Conservation (phyloP, 495 filamentous ascomycete species). For the Hypoxylon lienhwacheense region DNA sequence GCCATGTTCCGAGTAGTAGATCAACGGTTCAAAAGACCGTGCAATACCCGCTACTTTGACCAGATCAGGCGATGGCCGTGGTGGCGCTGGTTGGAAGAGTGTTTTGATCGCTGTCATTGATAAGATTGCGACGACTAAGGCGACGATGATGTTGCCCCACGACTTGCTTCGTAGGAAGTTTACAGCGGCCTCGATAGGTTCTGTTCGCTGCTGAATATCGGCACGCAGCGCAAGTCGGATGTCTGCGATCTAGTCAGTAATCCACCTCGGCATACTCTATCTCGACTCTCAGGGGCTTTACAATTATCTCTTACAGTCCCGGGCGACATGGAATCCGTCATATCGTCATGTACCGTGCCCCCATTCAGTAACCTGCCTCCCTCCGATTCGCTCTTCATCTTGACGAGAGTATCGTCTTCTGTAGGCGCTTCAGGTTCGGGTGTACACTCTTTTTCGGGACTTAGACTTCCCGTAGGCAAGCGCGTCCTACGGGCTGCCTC, state of each 20-base stretch:
- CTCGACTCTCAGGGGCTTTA: slow-evolving; percentile 27
- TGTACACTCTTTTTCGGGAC: slow-evolving; percentile 53
- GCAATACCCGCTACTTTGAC: slow-evolving; percentile 87
- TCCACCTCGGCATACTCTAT: background rate
- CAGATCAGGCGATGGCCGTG: slow-evolving; percentile 77
- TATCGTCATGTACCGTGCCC: slow-evolving; percentile 15
- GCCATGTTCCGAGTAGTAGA: slow-evolving; percentile 88
- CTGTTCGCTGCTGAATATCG: slow-evolving; percentile 83
- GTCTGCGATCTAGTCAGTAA: slow-evolving; percentile 55
- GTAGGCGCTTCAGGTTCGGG: slow-evolving; percentile 48
- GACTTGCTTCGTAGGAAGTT: slow-evolving; percentile 67
- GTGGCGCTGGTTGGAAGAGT: slow-evolving; percentile 66
- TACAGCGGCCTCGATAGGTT: slow-evolving; percentile 77
- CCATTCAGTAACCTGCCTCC: slow-evolving; percentile 4
- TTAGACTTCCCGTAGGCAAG: slow-evolving; percentile 54
- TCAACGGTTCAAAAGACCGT: slow-evolving; percentile 85
- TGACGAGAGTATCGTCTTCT: slow-evolving; percentile 38
- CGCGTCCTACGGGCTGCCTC: slow-evolving; percentile 53
- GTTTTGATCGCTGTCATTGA: slow-evolving; percentile 62
- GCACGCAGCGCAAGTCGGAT: slow-evolving; percentile 83
- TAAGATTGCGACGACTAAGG: slow-evolving; percentile 58
- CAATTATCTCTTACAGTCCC: slow-evolving; percentile 39
- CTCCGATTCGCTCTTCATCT: slow-evolving; percentile 37
- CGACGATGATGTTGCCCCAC: slow-evolving; percentile 62
- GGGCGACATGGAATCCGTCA: slow-evolving; percentile 37